Evolutionary conservation across 352 stramenopile genomes (phyloP), one percentile per base, ranked within the genome.

Genomic region (Phytophthora pinifolia): DNA sequence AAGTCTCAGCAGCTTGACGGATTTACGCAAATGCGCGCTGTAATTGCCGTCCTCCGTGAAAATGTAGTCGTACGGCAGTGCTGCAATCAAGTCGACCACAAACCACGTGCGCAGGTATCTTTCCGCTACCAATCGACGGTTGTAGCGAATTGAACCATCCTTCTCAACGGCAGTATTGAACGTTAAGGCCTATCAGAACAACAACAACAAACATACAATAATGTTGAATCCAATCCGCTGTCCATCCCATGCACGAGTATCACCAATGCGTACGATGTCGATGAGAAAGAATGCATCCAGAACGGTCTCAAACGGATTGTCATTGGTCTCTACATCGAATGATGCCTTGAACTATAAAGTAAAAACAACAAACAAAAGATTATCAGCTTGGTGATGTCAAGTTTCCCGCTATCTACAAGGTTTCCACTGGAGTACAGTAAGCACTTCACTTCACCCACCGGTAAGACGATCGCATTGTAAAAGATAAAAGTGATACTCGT

Each of bases 401-500:
- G 4, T 27, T 27, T 27, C 6, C 22, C 22, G 6, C 22, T 27
- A 6, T 27, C 22, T 5, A 27, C 22, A 27, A 27, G 22, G 4
- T 27, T 27, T 27, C 22, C 22, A 27, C 22, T 27, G 4, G 22
- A 27, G 22, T 27, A 27, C 22, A 27, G 22, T 27, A 27, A 27
- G 22, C 0, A 27, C 22, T 27, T 27, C 22, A 27, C 22, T 27
- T 27, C 22, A 27, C 22, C 22, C 22, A 89, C 76, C 48, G 76
- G 79, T 33, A 89, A 59, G 14, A 74, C 64, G 33, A 90, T 69
- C 2, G 80, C 80, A 39, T 88, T 90, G 65, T 86, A 88, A 27
- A 88, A 82, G 50, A 88, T 90, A 55, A 90, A 87, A 10, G 15
- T 50, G 32, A 90, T 88, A 48, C 80, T 87, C 18, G 75, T 59